phyloP scores from a whole-genome alignment of 768 basidiomycete species.

The Phlegmacium glaucopus region DNA sequence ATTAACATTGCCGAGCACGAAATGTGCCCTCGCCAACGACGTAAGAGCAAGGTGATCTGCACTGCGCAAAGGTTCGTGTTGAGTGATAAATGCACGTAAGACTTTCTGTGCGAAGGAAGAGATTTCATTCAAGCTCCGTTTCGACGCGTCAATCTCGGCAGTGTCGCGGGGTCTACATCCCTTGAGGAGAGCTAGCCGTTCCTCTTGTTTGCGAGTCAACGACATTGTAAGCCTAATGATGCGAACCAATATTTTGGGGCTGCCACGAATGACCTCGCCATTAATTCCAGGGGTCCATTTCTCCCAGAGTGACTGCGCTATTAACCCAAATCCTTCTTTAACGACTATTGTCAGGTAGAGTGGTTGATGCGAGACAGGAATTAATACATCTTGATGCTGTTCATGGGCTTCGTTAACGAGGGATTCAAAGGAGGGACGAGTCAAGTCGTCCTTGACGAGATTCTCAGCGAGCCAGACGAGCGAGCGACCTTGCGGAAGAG shows the following conservation, averaged over 20 bases:
- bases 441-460: conserved; percentile 29
- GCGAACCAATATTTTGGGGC: conserved; percentile 42
- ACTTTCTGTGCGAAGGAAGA: conserved; percentile 42
- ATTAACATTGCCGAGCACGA: conserved; percentile 47
- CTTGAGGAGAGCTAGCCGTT: background rate
- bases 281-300: conserved; percentile 44
- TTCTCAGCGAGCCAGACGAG: conserved; percentile 53
- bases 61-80: conserved; percentile 42
- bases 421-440: background rate
- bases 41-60: conserved; percentile 52
- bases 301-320: conserved; percentile 57
- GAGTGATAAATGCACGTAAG: conserved; percentile 37
- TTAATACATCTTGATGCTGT: background rate
- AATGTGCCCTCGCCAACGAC: conserved; percentile 59
- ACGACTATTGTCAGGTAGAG: background rate
- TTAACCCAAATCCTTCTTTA: conserved; percentile 39
- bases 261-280: conserved; percentile 37
- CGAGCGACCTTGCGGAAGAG: conserved; percentile 8
- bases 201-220: conserved; percentile 4
- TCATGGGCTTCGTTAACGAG: background rate
- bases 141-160: background rate
- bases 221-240: conserved; percentile 46
- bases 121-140: conserved; percentile 20
- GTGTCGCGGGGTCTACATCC: background rate
- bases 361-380: background rate